Evolutionary conservation across 129 eudicot genomes (phyloP).

Genomic region (Chrysanthemum seticuspe): DNA sequence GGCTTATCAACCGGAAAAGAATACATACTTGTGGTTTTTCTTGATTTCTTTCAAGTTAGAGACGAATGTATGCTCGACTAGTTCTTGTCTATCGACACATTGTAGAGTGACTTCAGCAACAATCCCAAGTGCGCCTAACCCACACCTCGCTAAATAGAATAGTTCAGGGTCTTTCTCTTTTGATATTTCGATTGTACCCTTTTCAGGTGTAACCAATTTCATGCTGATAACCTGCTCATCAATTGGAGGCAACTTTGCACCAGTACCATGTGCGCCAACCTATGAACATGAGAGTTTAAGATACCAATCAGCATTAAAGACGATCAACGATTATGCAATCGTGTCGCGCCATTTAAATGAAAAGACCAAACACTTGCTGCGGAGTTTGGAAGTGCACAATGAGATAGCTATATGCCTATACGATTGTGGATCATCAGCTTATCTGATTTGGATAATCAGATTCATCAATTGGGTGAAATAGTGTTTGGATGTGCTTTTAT

Average conservation of each 20-base stretch:
- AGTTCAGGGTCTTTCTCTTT: constrained; percentile 92
- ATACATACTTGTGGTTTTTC: constrained; percentile 87
- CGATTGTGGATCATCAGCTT: too few species aligned
- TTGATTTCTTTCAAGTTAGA: constrained; percentile 79
- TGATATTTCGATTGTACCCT: constrained; percentile 86
- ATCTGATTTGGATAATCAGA: too few species aligned
- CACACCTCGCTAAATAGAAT: constrained; percentile 86
- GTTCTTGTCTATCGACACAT: constrained; percentile 97
- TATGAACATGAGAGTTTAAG: constrained; percentile 20
- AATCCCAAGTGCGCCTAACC: constrained; percentile 97
- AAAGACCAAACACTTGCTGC: background rate
- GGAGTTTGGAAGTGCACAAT: too few species aligned
- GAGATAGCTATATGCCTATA: too few species aligned
- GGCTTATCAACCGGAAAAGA: constrained; percentile 3
- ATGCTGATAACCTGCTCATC: constrained; percentile 98
- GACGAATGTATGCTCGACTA: constrained; percentile 90
- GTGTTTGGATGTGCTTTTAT: too few species aligned
- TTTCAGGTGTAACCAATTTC: constrained; percentile 92
- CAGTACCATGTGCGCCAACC: constrained; percentile 99
- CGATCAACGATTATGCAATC: background rate
- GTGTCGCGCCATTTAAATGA: background rate
- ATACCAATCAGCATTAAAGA: background rate
- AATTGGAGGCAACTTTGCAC: constrained; percentile 94
- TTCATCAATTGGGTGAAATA: too few species aligned
- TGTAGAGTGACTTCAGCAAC: constrained; percentile 98